Conservation (phyloP, 2,329 filamentous ascomycete genomes). For the Apiospora arundinis region DNA sequence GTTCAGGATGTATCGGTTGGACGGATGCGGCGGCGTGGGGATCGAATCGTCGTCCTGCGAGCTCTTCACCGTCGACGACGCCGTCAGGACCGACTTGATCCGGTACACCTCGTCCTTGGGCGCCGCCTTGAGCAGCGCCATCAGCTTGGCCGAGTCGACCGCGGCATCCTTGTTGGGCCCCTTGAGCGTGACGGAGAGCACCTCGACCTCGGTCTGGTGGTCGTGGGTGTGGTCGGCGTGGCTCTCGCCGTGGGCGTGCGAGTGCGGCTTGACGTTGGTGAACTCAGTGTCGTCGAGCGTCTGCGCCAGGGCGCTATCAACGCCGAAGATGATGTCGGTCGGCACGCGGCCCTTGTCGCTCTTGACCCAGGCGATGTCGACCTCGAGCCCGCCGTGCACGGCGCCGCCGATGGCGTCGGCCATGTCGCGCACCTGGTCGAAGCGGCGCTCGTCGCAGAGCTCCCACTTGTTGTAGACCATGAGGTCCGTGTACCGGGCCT, state of each 20-base stretch:
- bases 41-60: slow-evolving; percentile 56
- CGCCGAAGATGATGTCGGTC: slow-evolving; percentile 81
- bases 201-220: slow-evolving; percentile 89
- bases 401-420: slow-evolving; percentile 83
- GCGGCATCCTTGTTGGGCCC: slow-evolving; percentile 44
- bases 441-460: slow-evolving; percentile 70
- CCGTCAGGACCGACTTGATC: slow-evolving; percentile 76
- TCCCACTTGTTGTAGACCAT: slow-evolving; percentile 97
- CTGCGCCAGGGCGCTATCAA: slow-evolving; percentile 80
- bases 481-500: slow-evolving; percentile 88
- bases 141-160: slow-evolving; percentile 67
- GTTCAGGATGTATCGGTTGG: slow-evolving; percentile 82
- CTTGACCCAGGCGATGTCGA: slow-evolving; percentile 84
- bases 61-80: slow-evolving; percentile 51
- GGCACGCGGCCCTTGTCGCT: slow-evolving; percentile 81
- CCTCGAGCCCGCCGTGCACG: slow-evolving; percentile 73
- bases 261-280: slow-evolving; percentile 30
- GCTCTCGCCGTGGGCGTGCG: slow-evolving; percentile 38
- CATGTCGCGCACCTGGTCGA: slow-evolving; percentile 80
- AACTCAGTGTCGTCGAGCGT: slow-evolving; percentile 51
- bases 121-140: slow-evolving; percentile 71
- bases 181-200: slow-evolving; percentile 79
- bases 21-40: slow-evolving; percentile 36
- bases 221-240: slow-evolving; percentile 48
- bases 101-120: slow-evolving; percentile 95